Evolutionary conservation across 176 grass and related monocot genomes (phyloP).

Genomic region (Luzula sylvatica): DNA sequence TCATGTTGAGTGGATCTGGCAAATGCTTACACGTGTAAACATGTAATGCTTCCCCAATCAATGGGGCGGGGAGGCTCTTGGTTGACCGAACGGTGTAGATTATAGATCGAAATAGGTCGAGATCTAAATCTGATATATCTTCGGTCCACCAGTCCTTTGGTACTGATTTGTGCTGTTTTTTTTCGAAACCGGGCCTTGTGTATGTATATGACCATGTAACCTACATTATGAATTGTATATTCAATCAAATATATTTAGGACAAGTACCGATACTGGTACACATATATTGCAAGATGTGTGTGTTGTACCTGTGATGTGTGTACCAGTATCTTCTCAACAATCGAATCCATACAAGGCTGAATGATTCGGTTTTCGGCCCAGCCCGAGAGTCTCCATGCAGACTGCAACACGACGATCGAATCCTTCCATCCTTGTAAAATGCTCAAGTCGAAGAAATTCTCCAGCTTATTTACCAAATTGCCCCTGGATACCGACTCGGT

Average conservation of each 20-base stretch:
- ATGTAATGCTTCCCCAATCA: slow-evolving; percentile 94
- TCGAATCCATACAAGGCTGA: slow-evolving; percentile 71
- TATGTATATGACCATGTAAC: slow-evolving; percentile 85
- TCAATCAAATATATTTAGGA: no score
- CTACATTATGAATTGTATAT: slow-evolving; percentile 11
- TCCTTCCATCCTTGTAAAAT: slow-evolving; percentile 86
- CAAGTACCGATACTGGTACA: no score
- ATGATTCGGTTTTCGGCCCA: slow-evolving; percentile 74
- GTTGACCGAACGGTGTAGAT: slow-evolving; percentile 62
- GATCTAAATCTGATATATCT: slow-evolving; percentile 82
- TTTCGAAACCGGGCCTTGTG: slow-evolving; percentile 58
- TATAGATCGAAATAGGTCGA: slow-evolving; percentile 78
- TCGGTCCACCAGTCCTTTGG: slow-evolving; percentile 99
- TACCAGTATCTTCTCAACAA: slow-evolving; percentile 77
- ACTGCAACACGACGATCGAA: slow-evolving; percentile 40
- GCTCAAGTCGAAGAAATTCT: slow-evolving; percentile 63
- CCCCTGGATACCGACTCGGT: slow-evolving; percentile 66
- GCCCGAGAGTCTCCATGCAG: slow-evolving; percentile 52
- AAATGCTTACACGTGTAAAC: slow-evolving; percentile 88
- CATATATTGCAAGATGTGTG: background rate
- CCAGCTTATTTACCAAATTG: slow-evolving; percentile 68
- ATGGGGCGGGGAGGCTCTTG: slow-evolving; percentile 40
- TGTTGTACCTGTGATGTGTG: slow-evolving; percentile 39
- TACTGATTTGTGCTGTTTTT: slow-evolving; percentile 34
- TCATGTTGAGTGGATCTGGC: slow-evolving; percentile 33